phyloP scores from a whole-genome alignment of 2,329 filamentous ascomycete species.

The Fonsecaea nubica region DNA sequence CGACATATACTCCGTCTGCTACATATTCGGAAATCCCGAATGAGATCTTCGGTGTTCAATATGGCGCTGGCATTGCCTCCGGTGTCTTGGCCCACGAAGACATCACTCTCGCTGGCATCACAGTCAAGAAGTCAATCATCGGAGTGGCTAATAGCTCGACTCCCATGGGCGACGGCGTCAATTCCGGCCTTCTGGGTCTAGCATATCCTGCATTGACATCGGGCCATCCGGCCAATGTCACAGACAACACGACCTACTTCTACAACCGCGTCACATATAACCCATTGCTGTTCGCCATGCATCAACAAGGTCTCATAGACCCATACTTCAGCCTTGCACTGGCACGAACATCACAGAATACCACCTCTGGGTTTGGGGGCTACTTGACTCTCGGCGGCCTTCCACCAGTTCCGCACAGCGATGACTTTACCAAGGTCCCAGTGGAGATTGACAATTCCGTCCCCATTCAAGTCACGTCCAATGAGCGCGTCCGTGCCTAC shows the following conservation, averaged over 20 bases:
- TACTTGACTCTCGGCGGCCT: constrained; percentile 56
- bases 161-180: constrained; percentile 54
- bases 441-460: constrained; percentile 42
- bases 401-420: constrained; percentile 45
- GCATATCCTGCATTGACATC: constrained; percentile 58
- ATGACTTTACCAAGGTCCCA: constrained; percentile 46
- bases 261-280: constrained; percentile 51
- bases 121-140: constrained; percentile 52
- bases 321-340: constrained; percentile 47
- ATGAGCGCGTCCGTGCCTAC: constrained; percentile 15
- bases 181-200: constrained; percentile 60
- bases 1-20: constrained; percentile 33
- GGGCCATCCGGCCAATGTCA: constrained; percentile 42
- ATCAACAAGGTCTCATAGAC: constrained; percentile 48
- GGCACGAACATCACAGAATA: constrained; percentile 43
- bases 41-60: constrained; percentile 40
- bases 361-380: constrained; percentile 55
- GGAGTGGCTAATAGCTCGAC: constrained; percentile 53
- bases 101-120: constrained; percentile 39
- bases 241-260: constrained; percentile 39
- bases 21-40: constrained; percentile 36
- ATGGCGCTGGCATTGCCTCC: constrained; percentile 41
- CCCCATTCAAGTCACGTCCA: constrained; percentile 13
- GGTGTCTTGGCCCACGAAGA: constrained; percentile 40
- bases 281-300: constrained; percentile 60